phyloP scores from a whole-genome alignment of 1,139 yeast genomes.

The Saccharomyces hybrid region DNA sequence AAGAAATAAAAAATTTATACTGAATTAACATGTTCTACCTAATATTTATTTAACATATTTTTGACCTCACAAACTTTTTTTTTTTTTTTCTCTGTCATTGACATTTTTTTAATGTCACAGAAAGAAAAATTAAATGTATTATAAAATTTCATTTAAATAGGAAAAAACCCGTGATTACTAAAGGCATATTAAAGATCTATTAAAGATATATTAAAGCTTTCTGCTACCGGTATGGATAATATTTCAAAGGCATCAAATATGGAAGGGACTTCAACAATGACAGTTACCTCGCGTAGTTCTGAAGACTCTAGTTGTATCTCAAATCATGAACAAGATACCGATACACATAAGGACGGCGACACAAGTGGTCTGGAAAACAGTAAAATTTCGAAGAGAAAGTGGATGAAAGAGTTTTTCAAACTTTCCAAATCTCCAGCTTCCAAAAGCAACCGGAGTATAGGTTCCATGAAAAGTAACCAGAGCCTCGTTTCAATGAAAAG shows the following conservation, averaged over 20 bases:
- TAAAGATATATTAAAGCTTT: too few species aligned
- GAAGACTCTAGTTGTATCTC: background rate
- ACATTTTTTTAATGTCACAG: background rate
- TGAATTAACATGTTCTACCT: background rate
- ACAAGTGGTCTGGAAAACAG: background rate
- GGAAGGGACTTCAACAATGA: background rate
- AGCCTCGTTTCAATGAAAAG: background rate
- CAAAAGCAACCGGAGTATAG: background rate
- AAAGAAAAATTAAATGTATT: background rate
- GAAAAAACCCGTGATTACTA: background rate
- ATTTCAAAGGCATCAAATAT: background rate
- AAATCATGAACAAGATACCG: background rate
- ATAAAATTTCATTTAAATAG: background rate
- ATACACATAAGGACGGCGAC: background rate
- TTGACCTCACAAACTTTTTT: background rate
- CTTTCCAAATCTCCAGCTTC: background rate
- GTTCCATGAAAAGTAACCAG: background rate
- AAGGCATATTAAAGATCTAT: background rate
- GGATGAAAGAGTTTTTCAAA: background rate
- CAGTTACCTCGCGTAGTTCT: background rate
- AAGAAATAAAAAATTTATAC: background rate
- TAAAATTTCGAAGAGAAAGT: background rate
- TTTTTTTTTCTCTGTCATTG: background rate
- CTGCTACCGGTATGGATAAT: background rate
- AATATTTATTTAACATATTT: background rate